phyloP scores from a whole-genome alignment of 2,329 filamentous ascomycete species.

The Waltergamsia citrina region DNA sequence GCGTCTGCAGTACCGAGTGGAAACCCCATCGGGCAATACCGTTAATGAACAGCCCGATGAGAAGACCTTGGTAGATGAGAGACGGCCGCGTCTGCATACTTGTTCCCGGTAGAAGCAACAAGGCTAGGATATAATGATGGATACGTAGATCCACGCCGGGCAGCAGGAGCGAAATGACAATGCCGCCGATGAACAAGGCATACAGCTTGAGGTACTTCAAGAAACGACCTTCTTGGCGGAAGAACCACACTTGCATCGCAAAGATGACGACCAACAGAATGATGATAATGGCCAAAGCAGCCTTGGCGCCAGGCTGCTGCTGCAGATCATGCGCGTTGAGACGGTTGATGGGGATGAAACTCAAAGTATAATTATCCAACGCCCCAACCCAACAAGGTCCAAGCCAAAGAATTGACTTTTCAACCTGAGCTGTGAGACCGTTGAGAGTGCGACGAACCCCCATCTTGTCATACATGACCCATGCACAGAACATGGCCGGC shows the following conservation, averaged over 20 bases:
- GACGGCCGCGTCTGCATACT: conserved; percentile 78
- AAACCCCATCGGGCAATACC: conserved; percentile 93
- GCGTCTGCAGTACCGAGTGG: conserved; percentile 78
- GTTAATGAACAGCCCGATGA: conserved; percentile 89
- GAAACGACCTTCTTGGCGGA: conserved; percentile 77
- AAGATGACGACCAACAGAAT: conserved; percentile 59
- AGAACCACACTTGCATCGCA: conserved; percentile 70
- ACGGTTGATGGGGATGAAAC: conserved; percentile 85
- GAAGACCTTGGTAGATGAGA: conserved; percentile 78
- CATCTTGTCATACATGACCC: conserved; percentile 82
- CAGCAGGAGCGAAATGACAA: conserved; percentile 61
- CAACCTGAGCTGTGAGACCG: conserved; percentile 71
- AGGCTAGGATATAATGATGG: conserved; percentile 87
- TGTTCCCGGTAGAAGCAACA: conserved; percentile 81
- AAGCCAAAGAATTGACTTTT: conserved; percentile 85
- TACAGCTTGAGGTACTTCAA: conserved; percentile 73
- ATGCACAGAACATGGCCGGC: conserved; percentile 78
- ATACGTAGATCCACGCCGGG: conserved; percentile 77
- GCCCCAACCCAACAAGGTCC: conserved; percentile 86
- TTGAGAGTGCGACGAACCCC: conserved; percentile 61
- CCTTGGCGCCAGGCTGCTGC: conserved; percentile 80
- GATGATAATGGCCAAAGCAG: conserved; percentile 72
- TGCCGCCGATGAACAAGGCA: conserved; percentile 51
- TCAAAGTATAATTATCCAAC: conserved; percentile 90
- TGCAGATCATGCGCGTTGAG: conserved; percentile 84